Evolutionary conservation across 148 eudicot genomes (phyloP).

Genomic region (Rhododendron ferrugineum): DNA sequence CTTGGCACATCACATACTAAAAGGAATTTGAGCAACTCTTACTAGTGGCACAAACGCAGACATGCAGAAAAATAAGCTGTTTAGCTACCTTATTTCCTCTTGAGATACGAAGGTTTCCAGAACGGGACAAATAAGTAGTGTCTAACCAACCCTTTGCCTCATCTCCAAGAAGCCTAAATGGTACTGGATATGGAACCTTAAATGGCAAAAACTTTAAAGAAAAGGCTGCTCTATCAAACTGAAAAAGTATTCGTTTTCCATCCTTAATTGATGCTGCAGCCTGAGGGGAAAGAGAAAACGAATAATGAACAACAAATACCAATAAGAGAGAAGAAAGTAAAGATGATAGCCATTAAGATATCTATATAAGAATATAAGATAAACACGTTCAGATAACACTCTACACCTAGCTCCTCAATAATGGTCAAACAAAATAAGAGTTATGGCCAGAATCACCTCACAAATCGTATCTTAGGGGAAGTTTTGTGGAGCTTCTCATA

Average conservation of each 20-base stretch:
- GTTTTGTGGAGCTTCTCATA: not conserved
- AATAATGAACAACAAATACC: not conserved
- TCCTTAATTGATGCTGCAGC: constrained; percentile 79
- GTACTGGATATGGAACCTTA: constrained; percentile 97
- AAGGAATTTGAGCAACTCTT: constrained; percentile 4
- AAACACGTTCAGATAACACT: not conserved
- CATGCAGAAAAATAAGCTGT: not conserved
- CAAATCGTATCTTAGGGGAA: not conserved
- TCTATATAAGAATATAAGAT: not conserved
- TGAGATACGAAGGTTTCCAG: constrained; percentile 89
- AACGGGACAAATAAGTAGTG: constrained; percentile 88
- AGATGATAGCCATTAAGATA: not conserved
- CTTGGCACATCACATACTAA: constrained; percentile 10
- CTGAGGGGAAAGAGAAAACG: constrained; percentile 25
- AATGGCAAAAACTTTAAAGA: constrained; percentile 83
- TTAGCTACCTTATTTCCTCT: constrained; percentile 86
- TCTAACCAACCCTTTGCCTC: constrained; percentile 99
- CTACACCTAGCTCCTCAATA: not conserved
- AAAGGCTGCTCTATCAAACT: constrained; percentile 95
- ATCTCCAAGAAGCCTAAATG: constrained; percentile 91
- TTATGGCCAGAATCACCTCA: not conserved
- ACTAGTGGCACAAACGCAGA: not conserved
- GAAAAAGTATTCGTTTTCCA: constrained; percentile 81
- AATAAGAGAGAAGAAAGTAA: not conserved
- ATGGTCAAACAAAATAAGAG: not conserved